Evolutionary conservation across 2,329 filamentous ascomycete species (phyloP), one percentile per base, ranked within the genome.

Genomic region (Ceratocystiopsis minuta): DNA sequence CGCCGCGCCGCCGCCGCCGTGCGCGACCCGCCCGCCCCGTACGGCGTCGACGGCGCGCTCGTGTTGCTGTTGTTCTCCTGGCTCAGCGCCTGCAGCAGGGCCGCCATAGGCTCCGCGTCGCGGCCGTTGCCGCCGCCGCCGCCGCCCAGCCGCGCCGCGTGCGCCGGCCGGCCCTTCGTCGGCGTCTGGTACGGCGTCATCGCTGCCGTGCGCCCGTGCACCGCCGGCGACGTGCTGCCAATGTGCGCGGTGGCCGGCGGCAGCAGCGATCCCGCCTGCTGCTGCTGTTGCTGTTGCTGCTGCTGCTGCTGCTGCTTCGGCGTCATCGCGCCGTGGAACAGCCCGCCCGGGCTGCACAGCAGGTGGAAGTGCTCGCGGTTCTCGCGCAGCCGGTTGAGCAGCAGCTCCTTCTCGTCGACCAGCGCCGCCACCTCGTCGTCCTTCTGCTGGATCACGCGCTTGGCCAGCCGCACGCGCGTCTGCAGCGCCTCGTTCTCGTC

Each of bases 331-430:
- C 71, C 63, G 46, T 80, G 71, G 43, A 76, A 76, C 32, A 74
- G 72, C 40, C 74, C 76, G 14, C 80, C 79, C 2, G 83, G 81
- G 51, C 82, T 80, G 53, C 81, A 78, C 39, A 93, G 72, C 54
- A 72, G 70, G 45, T 83, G 81, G 51, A 93, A 77, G 54, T 93
- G 86, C 54, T 92, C 82, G 47, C 88, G 70, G 54, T 94, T 94
- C 56, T 93, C 84, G 36, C 81, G 75, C 48, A 96, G 93, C 16
- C 88, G 78, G 47, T 78, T 82, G 45, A 87, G 73, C 40, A 95
- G 67, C 56, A 83, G 70, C 34, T 76, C 68, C 43, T 85, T 81
- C 54, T 90, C 80, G 52, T 93, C 84, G 2, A 65, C 58, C n/a
- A 93, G 62, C 41, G 66, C 65, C 7, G 73, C 67, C 16, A 80